A percentile compares a stretch with the other conserved stretches of the same genome.
Evolutionary conservation across 2,329 filamentous ascomycete genomes (phyloP).

Genomic region (Curvularia lunata): DNA sequence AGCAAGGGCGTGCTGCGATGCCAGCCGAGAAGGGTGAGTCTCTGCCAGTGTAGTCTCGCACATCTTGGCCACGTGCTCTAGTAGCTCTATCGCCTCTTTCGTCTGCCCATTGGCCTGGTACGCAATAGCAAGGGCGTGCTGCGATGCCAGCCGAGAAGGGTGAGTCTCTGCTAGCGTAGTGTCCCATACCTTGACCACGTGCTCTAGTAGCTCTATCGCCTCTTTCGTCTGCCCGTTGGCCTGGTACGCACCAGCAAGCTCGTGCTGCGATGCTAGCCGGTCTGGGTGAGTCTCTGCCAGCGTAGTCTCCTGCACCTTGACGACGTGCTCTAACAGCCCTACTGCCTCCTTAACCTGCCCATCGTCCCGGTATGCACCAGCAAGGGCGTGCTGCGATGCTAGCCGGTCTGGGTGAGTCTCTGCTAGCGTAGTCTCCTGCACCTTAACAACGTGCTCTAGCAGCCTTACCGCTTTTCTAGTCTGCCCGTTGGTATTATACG

Average conservation of each 20-base stretch:
- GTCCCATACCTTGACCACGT: conserved; percentile 4
- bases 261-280: conserved; percentile 19
- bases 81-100: too few species aligned
- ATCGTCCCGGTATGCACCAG: too few species aligned
- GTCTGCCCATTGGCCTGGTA: too few species aligned
- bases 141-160: too few species aligned
- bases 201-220: conserved; percentile 17
- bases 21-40: too few species aligned
- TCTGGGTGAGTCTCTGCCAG: conserved; percentile 16
- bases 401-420: neutral
- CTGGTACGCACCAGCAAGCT: conserved; percentile 1
- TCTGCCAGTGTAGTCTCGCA: too few species aligned
- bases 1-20: too few species aligned
- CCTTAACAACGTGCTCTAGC: conserved; percentile 18
- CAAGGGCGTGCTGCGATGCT: too few species aligned
- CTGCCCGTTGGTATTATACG: neutral
- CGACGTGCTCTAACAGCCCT: conserved; percentile 16
- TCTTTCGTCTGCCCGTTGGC: conserved; percentile 9
- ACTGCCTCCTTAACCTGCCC: conserved; percentile 6
- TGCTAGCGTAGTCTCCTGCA: conserved; percentile 10
- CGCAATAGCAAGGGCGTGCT: too few species aligned
- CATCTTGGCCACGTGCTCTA: too few species aligned
- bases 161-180: too few species aligned
- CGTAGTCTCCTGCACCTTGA: conserved; percentile 10
- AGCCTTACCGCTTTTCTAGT: conserved; percentile 9